Percentiles rank a stretch among this genome's conserved stretches.
These are phyloP conservation scores for Dovyalis caffra DNA, from an alignment of 345 rosid genomes.

Conservation along the genomic window DNA sequence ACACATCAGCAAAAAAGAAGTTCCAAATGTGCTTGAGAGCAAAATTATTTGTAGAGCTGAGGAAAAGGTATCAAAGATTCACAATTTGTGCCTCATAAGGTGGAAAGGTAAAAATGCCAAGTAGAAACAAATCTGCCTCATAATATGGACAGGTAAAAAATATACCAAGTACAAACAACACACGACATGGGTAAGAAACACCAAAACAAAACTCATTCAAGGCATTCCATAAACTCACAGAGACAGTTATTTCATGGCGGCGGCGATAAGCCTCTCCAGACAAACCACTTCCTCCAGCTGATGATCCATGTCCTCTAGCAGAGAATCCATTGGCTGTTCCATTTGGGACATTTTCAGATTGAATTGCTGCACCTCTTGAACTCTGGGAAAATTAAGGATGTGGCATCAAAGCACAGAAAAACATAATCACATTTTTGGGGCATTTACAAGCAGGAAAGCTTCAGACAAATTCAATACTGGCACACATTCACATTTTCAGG, in stretches of 20 bases:
- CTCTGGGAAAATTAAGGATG: conserved; percentile 17
- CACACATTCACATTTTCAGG: not conserved
- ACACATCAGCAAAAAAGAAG: not conserved
- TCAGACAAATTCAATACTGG: not conserved
- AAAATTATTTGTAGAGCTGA: no score
- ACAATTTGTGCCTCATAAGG: not conserved
- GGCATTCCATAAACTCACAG: conserved; percentile 48
- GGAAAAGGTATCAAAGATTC: not conserved
- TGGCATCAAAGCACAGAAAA: not conserved
- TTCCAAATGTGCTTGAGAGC: not conserved
- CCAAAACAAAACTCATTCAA: not conserved
- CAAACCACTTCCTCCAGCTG: conserved; percentile 41
- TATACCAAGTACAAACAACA: not conserved
- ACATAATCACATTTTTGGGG: not conserved
- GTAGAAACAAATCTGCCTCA: not conserved
- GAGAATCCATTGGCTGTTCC: conserved; percentile 41
- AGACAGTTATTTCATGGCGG: conserved; percentile 77
- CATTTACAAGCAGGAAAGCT: not conserved
- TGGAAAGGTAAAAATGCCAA: not conserved
- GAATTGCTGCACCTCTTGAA: conserved; percentile 36
- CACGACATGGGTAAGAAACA: not conserved
- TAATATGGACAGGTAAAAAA: not conserved
- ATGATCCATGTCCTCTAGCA: conserved; percentile 41
- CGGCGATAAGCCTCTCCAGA: conserved; percentile 72
- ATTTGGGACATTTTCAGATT: conserved; percentile 41